Base-by-base conservation (phyloP, 2,329 filamentous ascomycete genomes). In the Apiospora rasikravindrae region DNA sequence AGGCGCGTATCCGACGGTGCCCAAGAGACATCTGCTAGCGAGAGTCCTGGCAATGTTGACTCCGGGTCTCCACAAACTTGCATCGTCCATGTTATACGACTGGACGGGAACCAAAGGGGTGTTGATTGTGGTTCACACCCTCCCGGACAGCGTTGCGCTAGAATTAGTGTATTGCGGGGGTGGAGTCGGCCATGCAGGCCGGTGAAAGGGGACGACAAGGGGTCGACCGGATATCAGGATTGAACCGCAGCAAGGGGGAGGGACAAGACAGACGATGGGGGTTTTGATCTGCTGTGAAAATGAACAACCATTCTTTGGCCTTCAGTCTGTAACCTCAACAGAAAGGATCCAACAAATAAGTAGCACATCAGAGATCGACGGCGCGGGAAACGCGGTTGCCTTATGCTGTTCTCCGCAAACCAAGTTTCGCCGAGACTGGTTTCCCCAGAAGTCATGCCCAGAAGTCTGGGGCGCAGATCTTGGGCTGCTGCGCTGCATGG, bases 101-200 rank as follows among this genome's bases (percentile, higher is more conserved):
- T 61, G 57, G 57, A n/a, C 57, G 33, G 57, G 57, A n/a, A n/a
- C 57, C 13, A 40, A 40, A 64, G 57, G 57, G 33, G 33, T 40
- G 19, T 64, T 64, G 29, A 10, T 11, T 4, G 29, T n/a, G 29
- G 29, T 37, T 40, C 33, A 40, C 29, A 64, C 33, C 33, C 40
- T 33, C 19, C 22, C 29, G 19, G 13, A n/a, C 53, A 57, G 26
- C 51, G 29, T 37, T 37, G 26, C 53, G 29, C 29, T 40, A 40
- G 57, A 14, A n/a, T 22, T 64, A 64, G 57, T 64, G 57, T n/a
- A 64, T 40, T 64, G 57, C 57, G 57, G 57, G 57, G 57, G 57
- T 64, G 57, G 57, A 40, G 57, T n/a, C 10, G 1, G 40, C 10
- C 33, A 61, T 61, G 29, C 53, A 61, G 53, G 53, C 53, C 53